Evolutionary conservation across 1,139 yeast genomes (phyloP).

Genomic region (Petasospora rhodanensis): DNA sequence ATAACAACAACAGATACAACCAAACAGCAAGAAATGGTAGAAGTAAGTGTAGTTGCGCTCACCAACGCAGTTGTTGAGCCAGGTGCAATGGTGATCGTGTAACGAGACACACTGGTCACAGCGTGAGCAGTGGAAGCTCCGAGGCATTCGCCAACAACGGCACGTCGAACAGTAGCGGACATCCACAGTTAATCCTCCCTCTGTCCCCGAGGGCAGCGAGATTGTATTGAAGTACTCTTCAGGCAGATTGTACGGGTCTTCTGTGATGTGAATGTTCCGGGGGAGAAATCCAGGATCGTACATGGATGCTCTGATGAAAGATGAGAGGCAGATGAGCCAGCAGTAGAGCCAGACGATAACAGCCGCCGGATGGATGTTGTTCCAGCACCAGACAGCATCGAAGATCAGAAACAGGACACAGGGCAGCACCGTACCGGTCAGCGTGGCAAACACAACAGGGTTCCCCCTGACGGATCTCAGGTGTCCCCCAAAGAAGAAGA

Average conservation of each 20-base stretch:
- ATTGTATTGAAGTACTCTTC: conserved; percentile 59
- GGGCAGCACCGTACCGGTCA: conserved; percentile 38
- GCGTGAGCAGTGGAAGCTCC: conserved; percentile 64
- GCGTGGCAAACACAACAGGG: conserved; percentile 36
- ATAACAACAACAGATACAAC: conserved; percentile 23
- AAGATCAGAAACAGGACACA: conserved; percentile 47
- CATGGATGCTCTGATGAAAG: conserved; percentile 51
- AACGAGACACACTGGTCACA: conserved; percentile 58
- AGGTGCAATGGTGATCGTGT: conserved; percentile 85
- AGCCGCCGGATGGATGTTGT: conserved; percentile 49
- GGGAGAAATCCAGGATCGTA: conserved; percentile 76
- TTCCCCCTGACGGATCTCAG: conserved; percentile 37
- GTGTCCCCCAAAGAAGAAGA: conserved; percentile 65
- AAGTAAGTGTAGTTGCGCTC: conserved; percentile 63
- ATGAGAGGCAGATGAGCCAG: conserved; percentile 45
- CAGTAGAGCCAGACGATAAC: conserved; percentile 56
- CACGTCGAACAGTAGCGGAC: conserved; percentile 61
- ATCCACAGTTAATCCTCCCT: conserved; percentile 33
- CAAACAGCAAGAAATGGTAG: conserved; percentile 40
- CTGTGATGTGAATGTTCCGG: conserved; percentile 57
- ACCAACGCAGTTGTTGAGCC: conserved; percentile 92
- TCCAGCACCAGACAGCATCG: conserved; percentile 58
- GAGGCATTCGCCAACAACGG: conserved; percentile 62
- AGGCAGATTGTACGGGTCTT: conserved; percentile 41
- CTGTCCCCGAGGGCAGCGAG: conserved; percentile 41